Percentiles rank a stretch among this genome's conserved stretches.
Evolutionary conservation across 2,329 filamentous ascomycete genomes (phyloP).

Genomic region (Purpureocillium lavendulum): DNA sequence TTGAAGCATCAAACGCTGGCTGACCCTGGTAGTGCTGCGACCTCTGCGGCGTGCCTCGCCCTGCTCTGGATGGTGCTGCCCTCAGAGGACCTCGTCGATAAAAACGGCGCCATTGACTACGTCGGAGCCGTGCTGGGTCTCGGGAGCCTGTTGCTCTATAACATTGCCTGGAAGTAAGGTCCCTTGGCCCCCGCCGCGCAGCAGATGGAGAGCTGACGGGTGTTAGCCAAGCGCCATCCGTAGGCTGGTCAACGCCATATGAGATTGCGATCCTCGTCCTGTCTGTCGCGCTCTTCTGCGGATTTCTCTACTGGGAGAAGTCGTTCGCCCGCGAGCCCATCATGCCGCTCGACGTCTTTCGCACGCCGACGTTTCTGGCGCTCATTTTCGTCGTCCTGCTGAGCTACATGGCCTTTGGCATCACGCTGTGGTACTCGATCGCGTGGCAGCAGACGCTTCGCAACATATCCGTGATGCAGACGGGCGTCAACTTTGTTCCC

Average conservation of each 20-base stretch:
- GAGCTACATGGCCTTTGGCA: constrained; percentile 38
- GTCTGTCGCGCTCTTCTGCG: constrained; percentile 17
- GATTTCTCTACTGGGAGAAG: constrained; percentile 33
- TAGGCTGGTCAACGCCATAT: constrained; percentile 34
- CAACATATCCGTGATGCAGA: constrained; percentile 28
- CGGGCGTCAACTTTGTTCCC: constrained; percentile 27
- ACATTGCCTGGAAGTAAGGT: constrained; percentile 41
- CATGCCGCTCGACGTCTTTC: constrained; percentile 35
- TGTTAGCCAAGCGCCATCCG: constrained; percentile 29
- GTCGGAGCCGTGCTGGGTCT: constrained; percentile 29
- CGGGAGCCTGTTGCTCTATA: constrained; percentile 35
- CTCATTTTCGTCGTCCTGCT: constrained; percentile 34
- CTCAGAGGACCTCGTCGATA: constrained; percentile 12
- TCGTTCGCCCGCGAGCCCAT: constrained; percentile 29
- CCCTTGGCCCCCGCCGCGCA: not conserved
- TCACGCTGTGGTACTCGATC: constrained; percentile 38
- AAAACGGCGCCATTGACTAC: constrained; percentile 19
- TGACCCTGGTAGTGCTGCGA: too few species aligned
- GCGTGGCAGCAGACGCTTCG: constrained; percentile 35
- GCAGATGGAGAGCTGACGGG: too few species aligned
- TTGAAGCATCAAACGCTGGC: too few species aligned
- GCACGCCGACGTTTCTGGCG: constrained; percentile 31
- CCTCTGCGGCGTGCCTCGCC: too few species aligned
- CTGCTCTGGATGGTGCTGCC: too few species aligned
- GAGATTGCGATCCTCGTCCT: constrained; percentile 28